A percentile compares a stretch with the other conserved stretches of the same genome.
Conservation (phyloP, 2,329 filamentous ascomycete genomes). For the Talaromyces funiculosus region DNA sequence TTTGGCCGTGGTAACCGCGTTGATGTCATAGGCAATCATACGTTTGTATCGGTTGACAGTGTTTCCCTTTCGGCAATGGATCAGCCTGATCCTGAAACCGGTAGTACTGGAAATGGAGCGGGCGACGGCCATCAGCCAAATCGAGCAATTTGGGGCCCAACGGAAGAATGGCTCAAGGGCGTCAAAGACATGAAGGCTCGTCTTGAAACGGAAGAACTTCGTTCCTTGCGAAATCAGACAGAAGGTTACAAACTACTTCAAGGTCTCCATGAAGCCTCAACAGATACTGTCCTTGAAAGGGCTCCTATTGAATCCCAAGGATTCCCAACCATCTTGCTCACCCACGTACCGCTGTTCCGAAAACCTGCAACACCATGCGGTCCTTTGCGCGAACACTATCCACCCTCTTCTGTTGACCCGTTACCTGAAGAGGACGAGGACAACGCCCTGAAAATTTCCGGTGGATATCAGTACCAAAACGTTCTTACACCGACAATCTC, state of each 20-base stretch:
- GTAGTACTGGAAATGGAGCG: constrained; percentile 40
- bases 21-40: constrained; percentile 90
- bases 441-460: constrained; percentile 70
- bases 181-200: constrained; percentile 61
- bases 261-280: constrained; percentile 52
- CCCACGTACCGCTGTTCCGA: constrained; percentile 85
- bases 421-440: constrained; percentile 56
- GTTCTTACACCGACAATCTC: constrained; percentile 76
- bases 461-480: constrained; percentile 95
- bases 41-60: constrained; percentile 84
- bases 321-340: constrained; percentile 81
- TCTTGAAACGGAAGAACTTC: constrained; percentile 64
- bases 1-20: constrained; percentile 91
- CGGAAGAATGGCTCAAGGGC: constrained; percentile 67
- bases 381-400: constrained; percentile 75
- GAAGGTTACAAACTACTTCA: constrained; percentile 55
- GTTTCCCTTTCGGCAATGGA: constrained; percentile 77
- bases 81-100: constrained; percentile 47
- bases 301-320: constrained; percentile 40
- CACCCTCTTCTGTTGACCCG: constrained; percentile 60
- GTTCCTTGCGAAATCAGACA: constrained; percentile 56
- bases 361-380: constrained; percentile 80
- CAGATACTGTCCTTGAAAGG: constrained; percentile 29
- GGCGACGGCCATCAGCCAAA: constrained; percentile 49
- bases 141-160: constrained; percentile 65